These are phyloP conservation scores for Bullera alba DNA, from an alignment of 768 basidiomycete species.

Conservation along the genomic window DNA sequence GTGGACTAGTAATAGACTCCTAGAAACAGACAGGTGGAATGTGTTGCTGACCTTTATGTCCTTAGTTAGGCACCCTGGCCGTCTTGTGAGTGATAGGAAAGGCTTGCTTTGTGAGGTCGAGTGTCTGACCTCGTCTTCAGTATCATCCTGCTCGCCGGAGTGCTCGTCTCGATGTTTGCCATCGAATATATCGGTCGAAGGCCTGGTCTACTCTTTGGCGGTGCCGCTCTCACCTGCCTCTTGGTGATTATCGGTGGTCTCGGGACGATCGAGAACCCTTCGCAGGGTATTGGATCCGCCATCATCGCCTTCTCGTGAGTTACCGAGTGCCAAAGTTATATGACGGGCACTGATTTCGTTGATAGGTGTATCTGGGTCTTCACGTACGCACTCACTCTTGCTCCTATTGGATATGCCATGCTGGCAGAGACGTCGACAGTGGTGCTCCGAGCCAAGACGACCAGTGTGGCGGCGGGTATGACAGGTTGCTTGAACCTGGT, in stretches of 20 bases:
- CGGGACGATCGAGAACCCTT: neutral
- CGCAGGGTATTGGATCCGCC: neutral
- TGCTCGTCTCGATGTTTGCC: conserved; percentile 6
- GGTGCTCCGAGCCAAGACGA: conserved; percentile 14
- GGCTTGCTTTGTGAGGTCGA: neutral
- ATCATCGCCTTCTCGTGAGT: neutral
- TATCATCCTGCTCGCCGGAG: conserved; percentile 5
- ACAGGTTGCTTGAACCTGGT: conserved; percentile 4
- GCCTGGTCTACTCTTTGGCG: conserved; percentile 11
- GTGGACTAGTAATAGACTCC: too few relatives aligned
- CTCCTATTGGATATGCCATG: conserved; percentile 9
- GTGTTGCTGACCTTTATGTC: too few relatives aligned
- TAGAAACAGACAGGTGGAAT: too few relatives aligned
- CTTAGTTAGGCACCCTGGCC: conserved; percentile 10
- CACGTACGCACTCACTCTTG: conserved; percentile 6
- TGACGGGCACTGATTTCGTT: too few relatives aligned
- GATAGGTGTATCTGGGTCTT: conserved; percentile 10
- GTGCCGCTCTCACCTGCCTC: neutral
- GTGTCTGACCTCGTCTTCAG: too few relatives aligned
- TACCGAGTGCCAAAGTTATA: too few relatives aligned
- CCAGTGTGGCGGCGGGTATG: conserved; percentile 1
- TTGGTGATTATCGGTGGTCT: conserved; percentile 5
- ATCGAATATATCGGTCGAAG: conserved; percentile 16
- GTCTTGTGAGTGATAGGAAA: neutral
- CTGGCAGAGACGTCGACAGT: conserved; percentile 10